Percentiles rank a stretch among this genome's conserved stretches.
phyloP scores from a whole-genome alignment of 495 filamentous ascomycete species.

The Trichocladium uniseriatum region DNA sequence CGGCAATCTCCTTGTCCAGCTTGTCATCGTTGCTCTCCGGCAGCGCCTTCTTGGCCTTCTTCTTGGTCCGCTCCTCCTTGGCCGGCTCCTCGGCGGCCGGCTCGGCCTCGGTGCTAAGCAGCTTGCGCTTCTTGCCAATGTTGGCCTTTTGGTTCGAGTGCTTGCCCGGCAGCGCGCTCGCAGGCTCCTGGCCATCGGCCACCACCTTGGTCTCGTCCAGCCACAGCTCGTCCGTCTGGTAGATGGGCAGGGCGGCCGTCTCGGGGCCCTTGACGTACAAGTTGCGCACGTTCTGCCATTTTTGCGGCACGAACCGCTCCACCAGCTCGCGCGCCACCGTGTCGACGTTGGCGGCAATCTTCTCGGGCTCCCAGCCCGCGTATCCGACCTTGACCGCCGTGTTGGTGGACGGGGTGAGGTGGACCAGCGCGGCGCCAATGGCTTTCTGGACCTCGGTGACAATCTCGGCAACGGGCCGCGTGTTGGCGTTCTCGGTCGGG shows the following conservation, averaged over 20 bases:
- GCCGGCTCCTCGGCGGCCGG: conserved; percentile 38
- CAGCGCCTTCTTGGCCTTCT: conserved; percentile 43
- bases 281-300: conserved; percentile 73
- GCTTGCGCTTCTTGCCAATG: conserved; percentile 59
- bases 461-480: conserved; percentile 41
- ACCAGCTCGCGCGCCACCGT: conserved; percentile 58
- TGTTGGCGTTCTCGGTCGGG: conserved; percentile 28
- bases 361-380: conserved; percentile 59
- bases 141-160: conserved; percentile 41
- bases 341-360: conserved; percentile 70
- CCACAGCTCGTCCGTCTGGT: conserved; percentile 87
- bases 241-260: conserved; percentile 81
- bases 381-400: conserved; percentile 56
- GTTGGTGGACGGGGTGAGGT: conserved; percentile 27
- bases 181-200: conserved; percentile 45
- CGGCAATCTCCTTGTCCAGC: conserved; percentile 49
- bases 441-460: conserved; percentile 65
- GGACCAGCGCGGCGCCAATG: conserved; percentile 57
- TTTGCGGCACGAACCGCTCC: conserved; percentile 67
- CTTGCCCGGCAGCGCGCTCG: conserved; percentile 32
- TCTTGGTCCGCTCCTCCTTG: conserved; percentile 38
- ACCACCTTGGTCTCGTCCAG: conserved; percentile 71
- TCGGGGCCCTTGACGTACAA: conserved; percentile 83
- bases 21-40: conserved; percentile 45
- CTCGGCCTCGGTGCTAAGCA: conserved; percentile 33